A percentile compares a stretch with the other conserved stretches of the same genome.
Conservation (phyloP, 306 rosid species). For the Cicer pinnatifidum region DNA sequence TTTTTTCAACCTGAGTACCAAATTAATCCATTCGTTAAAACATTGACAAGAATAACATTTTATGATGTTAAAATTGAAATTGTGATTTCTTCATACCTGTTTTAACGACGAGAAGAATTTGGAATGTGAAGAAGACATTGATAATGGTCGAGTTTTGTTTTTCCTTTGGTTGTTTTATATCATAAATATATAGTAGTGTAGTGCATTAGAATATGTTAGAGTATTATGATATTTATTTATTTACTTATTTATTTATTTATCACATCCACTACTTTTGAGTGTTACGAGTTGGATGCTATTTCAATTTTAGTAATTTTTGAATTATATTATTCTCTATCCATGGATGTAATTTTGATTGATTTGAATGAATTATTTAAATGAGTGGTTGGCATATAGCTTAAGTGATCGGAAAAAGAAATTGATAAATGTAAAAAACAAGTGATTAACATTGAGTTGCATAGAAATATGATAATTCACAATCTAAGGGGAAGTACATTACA, state of each 20-base stretch:
- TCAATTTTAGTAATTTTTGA: too few species aligned
- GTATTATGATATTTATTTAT: not conserved
- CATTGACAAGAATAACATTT: not conserved
- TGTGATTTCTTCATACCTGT: constrained; percentile 52
- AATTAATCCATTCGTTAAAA: constrained; percentile 6
- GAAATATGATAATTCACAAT: constrained; percentile 48
- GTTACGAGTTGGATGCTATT: too few species aligned
- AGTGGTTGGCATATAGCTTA: too few species aligned
- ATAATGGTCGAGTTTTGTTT: constrained; percentile 43
- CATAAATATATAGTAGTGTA: not conserved
- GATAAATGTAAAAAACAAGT: constrained; percentile 2
- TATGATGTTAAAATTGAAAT: not conserved
- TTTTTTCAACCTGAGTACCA: constrained; percentile 70
- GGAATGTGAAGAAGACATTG: constrained; percentile 57
- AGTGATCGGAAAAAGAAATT: not conserved
- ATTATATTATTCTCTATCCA: too few species aligned
- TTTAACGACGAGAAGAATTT: constrained; percentile 80
- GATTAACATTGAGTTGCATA: constrained; percentile 30
- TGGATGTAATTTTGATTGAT: too few species aligned
- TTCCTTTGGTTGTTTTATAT: not conserved
- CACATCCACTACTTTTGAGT: too few species aligned
- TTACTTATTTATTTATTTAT: not conserved
- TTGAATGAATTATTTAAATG: too few species aligned
- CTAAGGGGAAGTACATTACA: constrained; percentile 26
- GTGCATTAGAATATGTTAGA: not conserved